A percentile compares a stretch with the other conserved stretches of the same genome.
These are phyloP conservation scores for Eudorina sp. DNA, from an alignment of 139 green algal species.

Conservation along the genomic window DNA sequence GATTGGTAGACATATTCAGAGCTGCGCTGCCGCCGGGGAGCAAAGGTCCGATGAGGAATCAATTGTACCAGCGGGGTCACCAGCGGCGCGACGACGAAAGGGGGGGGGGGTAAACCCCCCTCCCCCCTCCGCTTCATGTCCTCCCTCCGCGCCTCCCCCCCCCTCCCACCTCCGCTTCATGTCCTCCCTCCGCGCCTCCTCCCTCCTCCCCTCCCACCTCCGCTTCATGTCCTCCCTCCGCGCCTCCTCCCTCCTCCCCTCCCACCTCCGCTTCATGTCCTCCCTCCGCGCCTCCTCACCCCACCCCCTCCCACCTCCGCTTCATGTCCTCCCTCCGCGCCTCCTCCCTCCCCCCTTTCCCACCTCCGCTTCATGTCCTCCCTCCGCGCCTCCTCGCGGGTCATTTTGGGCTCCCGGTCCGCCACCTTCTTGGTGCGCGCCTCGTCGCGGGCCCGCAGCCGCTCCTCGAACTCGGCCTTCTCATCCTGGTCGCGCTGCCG, in stretches of 20 bases:
- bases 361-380: conserved; percentile 54
- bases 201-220: neutral
- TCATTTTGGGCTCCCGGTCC: conserved; percentile 59
- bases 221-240: too few relatives aligned
- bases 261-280: neutral
- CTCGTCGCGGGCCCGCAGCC: conserved; percentile 56
- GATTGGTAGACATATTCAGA: too few relatives aligned
- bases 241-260: too few relatives aligned
- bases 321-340: neutral
- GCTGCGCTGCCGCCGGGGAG: too few relatives aligned
- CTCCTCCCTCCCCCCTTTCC: neutral
- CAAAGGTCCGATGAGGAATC: too few relatives aligned
- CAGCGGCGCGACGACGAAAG: neutral
- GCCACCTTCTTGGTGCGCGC: conserved; percentile 64
- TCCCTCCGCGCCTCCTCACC: neutral
- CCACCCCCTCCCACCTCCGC: neutral
- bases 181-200: neutral
- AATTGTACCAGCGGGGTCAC: too few relatives aligned
- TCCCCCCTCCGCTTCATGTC: neutral
- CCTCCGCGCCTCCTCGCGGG: conserved; percentile 62
- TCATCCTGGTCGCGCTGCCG: conserved; percentile 50
- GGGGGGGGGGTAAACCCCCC: neutral
- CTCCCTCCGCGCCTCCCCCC: too few relatives aligned
- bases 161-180: neutral
- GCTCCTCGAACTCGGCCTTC: conserved; percentile 93